Conservation (phyloP, 225 moss, liverwort and hornwort genomes). For the Sphagnum contortum region DNA sequence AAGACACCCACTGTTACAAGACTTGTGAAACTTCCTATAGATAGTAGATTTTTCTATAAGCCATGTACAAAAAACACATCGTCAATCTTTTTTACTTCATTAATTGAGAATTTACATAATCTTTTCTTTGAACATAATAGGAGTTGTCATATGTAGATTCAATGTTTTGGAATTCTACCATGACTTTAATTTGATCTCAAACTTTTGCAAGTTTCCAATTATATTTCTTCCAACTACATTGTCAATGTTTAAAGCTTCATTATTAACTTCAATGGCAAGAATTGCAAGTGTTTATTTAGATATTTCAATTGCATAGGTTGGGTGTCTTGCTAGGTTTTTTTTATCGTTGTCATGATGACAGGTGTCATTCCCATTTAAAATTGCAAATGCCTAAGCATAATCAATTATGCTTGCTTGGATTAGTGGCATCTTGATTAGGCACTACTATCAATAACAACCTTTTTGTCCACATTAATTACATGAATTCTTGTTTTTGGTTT, state of each 20-base stretch:
- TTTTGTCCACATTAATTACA: not conserved
- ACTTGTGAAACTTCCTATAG: not conserved
- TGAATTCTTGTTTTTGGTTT: not conserved
- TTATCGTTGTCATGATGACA: not conserved
- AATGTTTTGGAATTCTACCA: not conserved
- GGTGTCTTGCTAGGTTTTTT: not conserved
- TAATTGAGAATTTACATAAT: not conserved
- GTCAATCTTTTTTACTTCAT: constrained; percentile 6
- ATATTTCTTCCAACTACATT: not conserved
- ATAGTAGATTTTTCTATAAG: not conserved
- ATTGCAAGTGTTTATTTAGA: not conserved
- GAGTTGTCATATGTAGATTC: not conserved
- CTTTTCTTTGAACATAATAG: not conserved
- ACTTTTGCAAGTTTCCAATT: not conserved
- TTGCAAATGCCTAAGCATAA: too few species aligned
- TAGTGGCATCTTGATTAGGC: not conserved
- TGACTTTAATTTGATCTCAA: not conserved
- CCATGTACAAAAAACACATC: constrained; percentile 7
- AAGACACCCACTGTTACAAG: not conserved
- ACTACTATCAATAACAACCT: not conserved
- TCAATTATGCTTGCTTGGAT: too few species aligned
- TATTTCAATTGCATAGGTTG: not conserved
- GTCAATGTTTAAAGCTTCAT: not conserved
- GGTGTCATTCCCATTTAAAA: not conserved
- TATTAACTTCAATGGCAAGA: not conserved